A percentile compares a stretch with the other conserved stretches of the same genome.
Evolutionary conservation across 441 rosid species (phyloP).

Genomic region (Corymbia citriodora): DNA sequence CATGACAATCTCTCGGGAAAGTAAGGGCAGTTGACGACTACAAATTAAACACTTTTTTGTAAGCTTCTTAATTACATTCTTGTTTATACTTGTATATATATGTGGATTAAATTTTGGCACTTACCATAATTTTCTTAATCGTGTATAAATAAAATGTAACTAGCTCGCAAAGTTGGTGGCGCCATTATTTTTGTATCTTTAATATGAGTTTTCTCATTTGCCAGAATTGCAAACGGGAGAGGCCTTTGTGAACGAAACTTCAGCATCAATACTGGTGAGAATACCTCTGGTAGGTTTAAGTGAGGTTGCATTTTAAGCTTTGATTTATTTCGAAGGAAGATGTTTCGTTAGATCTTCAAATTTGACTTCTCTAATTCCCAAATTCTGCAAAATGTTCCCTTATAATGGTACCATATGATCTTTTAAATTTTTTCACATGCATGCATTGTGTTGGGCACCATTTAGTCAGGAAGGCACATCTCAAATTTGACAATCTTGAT

Average conservation of each 20-base stretch:
- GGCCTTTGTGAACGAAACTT: not conserved
- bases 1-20: too few relatives aligned
- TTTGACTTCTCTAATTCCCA: not conserved
- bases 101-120: too few relatives aligned
- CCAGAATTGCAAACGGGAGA: not conserved
- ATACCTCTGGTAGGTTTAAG: not conserved
- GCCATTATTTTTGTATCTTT: not conserved
- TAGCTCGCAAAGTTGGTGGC: not conserved
- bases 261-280: not conserved
- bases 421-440: too few relatives aligned
- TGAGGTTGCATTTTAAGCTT: not conserved
- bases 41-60: too few relatives aligned
- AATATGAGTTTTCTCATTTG: not conserved
- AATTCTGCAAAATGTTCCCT: not conserved
- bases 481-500: too few relatives aligned
- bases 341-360: not conserved
- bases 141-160: too few relatives aligned
- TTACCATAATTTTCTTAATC: too few relatives aligned
- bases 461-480: too few relatives aligned
- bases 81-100: too few relatives aligned
- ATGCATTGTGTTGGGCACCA: not conserved
- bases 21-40: too few relatives aligned
- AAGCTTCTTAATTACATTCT: too few relatives aligned
- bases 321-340: not conserved
- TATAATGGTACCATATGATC: too few relatives aligned